Evolutionary conservation across 2,329 filamentous ascomycete species (phyloP), one percentile per base, ranked within the genome.

Genomic region (Clarireedia homoeocarpa): DNA sequence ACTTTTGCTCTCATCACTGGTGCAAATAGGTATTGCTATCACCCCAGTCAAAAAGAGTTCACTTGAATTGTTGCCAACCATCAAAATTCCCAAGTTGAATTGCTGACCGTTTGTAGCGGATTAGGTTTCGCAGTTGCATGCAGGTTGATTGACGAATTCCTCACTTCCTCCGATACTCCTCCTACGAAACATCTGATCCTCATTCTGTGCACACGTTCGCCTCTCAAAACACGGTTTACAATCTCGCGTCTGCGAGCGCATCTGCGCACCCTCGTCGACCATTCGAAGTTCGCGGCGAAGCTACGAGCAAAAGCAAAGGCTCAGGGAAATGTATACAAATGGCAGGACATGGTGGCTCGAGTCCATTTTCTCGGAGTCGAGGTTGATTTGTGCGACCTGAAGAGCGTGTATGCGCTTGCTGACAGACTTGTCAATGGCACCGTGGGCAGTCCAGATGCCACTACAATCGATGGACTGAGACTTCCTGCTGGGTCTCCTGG

Each of bases 101-200:
- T 56, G 62, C 68, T 75, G 59, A 74, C 39, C n/a, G 17, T 27
- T 23, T 39, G 5, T 71, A 96, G 92, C 69, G 92, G 92, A 59
- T 83, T 96, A 46, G 92, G 92, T 46, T 87, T 92, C 65, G 85
- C 86, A 55, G 91, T 89, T 63, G 88, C 88, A 69, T 83, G 88
- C 67, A 88, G 90, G 59, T 78, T 96, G 56, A 92, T 95, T 64
- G 89, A 96, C 74, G 89, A 95, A 66, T 96, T 96, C 75, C 82
- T 95, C 58, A 74, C 77, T 58, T 83, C 83, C 14, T 83, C 77
- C 57, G 82, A 82, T 12, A 84, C 83, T 38, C 81, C 86, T 30
- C 75, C 82, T 49, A 76, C 77, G 30, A 80, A 88, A 56, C 83
- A 86, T 66, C 81, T 97, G 46, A 81, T 89, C 63, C 78, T 96